These are phyloP conservation scores for Ophiostoma sp. DNA, from an alignment of 2,329 filamentous ascomycete genomes.

Conservation along the genomic window DNA sequence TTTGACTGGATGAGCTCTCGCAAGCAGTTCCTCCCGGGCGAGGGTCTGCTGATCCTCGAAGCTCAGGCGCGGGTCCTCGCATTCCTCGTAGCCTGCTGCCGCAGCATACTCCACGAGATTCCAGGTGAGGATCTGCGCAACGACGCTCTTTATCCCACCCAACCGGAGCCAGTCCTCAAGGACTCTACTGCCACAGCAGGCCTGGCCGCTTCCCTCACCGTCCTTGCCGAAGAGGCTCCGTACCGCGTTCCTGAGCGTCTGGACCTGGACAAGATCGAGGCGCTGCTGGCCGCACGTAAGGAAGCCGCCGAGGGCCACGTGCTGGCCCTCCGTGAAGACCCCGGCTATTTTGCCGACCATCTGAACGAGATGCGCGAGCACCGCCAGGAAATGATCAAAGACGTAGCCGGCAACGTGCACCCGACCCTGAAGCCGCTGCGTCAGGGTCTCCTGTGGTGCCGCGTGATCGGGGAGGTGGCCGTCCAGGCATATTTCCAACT, in stretches of 20 bases:
- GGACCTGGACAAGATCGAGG: neutral
- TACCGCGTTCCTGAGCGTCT: neutral
- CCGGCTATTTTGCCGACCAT: neutral
- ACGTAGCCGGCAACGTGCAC: neutral
- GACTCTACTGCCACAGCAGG: neutral
- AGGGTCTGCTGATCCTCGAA: neutral
- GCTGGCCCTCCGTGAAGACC: neutral
- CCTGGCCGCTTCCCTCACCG: neutral
- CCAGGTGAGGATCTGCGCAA: neutral
- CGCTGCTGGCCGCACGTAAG: neutral
- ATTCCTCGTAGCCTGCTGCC: neutral
- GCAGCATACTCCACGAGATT: neutral
- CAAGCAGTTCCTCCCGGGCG: neutral
- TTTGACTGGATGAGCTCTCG: neutral
- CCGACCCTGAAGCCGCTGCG: neutral
- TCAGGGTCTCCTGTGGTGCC: neutral
- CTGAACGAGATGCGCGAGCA: neutral
- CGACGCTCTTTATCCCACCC: neutral
- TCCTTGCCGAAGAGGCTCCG: neutral
- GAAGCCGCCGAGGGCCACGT: neutral
- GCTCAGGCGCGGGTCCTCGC: neutral
- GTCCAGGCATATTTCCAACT: neutral
- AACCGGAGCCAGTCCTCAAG: neutral
- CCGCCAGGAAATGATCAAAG: neutral
- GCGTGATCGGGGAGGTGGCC: neutral